A percentile compares a stretch with the other conserved stretches of the same genome.
phyloP scores from a whole-genome alignment of 768 basidiomycete species.

The Amyloporia xantha region DNA sequence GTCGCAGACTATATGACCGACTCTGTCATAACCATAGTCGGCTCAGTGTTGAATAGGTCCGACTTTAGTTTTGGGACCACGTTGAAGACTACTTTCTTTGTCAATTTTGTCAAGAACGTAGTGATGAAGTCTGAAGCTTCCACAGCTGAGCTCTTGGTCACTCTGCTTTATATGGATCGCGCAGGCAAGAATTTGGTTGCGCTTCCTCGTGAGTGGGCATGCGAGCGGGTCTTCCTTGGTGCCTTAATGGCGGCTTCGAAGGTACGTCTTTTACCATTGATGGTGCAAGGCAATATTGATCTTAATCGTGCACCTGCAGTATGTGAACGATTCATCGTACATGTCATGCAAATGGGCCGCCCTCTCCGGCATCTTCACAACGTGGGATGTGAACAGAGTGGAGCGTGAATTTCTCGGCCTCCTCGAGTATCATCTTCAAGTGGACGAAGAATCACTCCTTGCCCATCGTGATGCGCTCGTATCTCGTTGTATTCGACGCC shows the following conservation, averaged over 20 bases:
- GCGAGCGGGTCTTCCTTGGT: constrained; percentile 38
- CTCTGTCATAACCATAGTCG: too few relatives aligned
- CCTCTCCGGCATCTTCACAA: constrained; percentile 35
- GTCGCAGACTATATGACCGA: too few relatives aligned
- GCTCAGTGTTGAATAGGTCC: too few relatives aligned
- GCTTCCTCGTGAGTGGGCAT: constrained; percentile 20
- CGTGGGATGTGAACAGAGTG: constrained; percentile 96
- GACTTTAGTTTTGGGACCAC: too few relatives aligned
- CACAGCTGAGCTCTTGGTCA: constrained; percentile 19
- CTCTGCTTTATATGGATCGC: constrained; percentile 23
- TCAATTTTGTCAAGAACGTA: constrained; percentile 10
- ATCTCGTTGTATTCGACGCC: constrained; percentile 66
- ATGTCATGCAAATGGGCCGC: constrained; percentile 38
- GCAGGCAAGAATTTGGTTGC: constrained; percentile 13
- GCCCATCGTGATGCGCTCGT: constrained; percentile 80
- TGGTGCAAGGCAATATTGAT: background rate
- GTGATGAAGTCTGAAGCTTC: constrained; percentile 11
- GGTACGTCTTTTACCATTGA: constrained; percentile 9
- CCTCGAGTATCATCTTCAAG: constrained; percentile 48
- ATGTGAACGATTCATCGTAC: constrained; percentile 66
- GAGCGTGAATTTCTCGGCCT: constrained; percentile 85
- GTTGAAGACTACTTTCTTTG: constrained; percentile 7
- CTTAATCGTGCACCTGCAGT: background rate
- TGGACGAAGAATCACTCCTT: constrained; percentile 65
- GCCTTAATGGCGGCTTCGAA: constrained; percentile 36